Base-by-base conservation (phyloP, 176 grass and related monocot species). In the Oryza nivara region DNA sequence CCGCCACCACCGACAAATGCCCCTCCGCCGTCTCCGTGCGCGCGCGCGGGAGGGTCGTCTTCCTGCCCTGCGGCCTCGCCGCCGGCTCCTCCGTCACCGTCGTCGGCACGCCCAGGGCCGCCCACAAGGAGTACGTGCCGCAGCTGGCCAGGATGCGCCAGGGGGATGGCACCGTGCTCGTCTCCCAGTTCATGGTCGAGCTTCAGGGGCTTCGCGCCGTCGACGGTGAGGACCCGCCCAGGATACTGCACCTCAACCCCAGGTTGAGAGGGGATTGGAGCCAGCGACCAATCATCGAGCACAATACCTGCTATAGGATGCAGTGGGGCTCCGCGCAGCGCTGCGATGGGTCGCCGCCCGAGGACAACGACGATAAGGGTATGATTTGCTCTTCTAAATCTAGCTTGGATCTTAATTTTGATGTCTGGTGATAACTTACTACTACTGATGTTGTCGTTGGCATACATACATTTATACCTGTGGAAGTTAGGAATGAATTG, bases 181-280 rank as follows among this genome's bases (percentile, higher is more conserved):
- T 98, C 4, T 98, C 96, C 4, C 96, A 95, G 88, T 95, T 98
- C 81, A 80, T 95, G 89, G 89, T 94, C 73, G 96, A 98, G 85
- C 82, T 98, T 41, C 93, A 98, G 88, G 93, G 96, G 4, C 75
- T 98, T 8, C 85, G 90, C 49, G 93, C 91, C 0, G 96, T 98
- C 0, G 93, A 98, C 26, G 91, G 91, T 0, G 96, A 98, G 85
- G 93, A 92, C 26, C 89, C 96, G 43, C 96, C 93, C 4, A 94
- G 92, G 85, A 95, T 98, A 72, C 67, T 95, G 48, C 93, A 98
- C 71, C 88, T 95, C 43, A 98, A 98, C 70, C 91, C 93, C 0
- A 88, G 96, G 82, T n/a, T 98, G 73, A 93, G 75, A 34, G 96
- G 93, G 69, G 93, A 98, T 67, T 98, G 93, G 91, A 98, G 89